Evolutionary conservation across 345 rosid species (phyloP).

Genomic region (Hevea brasiliensis): DNA sequence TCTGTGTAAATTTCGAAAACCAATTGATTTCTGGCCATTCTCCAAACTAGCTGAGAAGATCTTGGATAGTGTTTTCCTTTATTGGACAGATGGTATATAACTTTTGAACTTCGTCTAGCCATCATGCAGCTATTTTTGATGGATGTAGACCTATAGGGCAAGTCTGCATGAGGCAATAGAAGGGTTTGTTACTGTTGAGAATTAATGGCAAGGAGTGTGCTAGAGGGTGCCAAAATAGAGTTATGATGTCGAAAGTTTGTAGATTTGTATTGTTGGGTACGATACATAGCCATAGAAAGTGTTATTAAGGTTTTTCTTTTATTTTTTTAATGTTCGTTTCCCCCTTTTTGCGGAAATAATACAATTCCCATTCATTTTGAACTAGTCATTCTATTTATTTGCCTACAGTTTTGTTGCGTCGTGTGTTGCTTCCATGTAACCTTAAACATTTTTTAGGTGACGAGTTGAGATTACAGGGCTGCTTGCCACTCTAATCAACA

Average conservation of each 20-base stretch:
- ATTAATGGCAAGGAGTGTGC: constrained; percentile 3
- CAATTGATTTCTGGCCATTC: constrained; percentile 21
- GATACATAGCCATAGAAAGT: constrained; percentile 28
- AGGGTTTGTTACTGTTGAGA: constrained; percentile 18
- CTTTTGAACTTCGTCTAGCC: constrained; percentile 34
- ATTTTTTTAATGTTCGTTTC: neutral
- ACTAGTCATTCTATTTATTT: constrained; percentile 10
- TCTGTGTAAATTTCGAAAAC: constrained; percentile 35
- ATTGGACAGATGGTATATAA: constrained; percentile 28
- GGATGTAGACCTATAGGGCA: constrained; percentile 15
- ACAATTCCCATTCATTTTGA: constrained; percentile 14
- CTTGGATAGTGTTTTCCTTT: constrained; percentile 17
- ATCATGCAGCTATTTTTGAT: constrained; percentile 21
- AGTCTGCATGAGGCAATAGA: constrained; percentile 25
- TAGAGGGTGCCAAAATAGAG: constrained; percentile 20
- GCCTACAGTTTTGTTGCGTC: constrained; percentile 7
- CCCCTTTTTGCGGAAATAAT: constrained; percentile 26
- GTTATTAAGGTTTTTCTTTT: constrained; percentile 11
- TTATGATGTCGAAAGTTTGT: constrained; percentile 44
- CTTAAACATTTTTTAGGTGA: too few relatives aligned
- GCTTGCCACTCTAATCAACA: too few relatives aligned
- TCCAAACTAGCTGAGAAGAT: constrained; percentile 25
- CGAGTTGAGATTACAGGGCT: too few relatives aligned
- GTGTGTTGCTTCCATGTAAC: neutral
- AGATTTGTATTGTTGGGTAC: constrained; percentile 34